Conservation (phyloP, 192 early-diverging fungal species). For the Entomortierella chlamydospora region DNA sequence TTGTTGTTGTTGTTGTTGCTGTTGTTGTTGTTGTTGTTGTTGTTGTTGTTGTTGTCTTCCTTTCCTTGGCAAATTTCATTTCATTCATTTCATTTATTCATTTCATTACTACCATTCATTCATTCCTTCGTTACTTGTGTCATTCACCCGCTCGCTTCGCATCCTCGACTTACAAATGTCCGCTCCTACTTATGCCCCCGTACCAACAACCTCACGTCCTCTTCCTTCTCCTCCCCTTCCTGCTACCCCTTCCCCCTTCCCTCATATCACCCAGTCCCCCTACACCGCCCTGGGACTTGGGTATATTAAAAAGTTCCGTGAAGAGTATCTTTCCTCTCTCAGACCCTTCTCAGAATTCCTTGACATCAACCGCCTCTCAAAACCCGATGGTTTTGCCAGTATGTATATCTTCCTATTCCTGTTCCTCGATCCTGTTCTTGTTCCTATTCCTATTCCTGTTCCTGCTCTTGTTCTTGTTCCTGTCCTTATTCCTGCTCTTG, state of each 20-base stretch:
- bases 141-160: not conserved
- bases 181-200: conserved; percentile 28
- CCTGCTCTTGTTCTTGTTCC: too few species aligned
- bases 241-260: conserved; percentile 3
- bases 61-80: not conserved
- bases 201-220: conserved; percentile 7
- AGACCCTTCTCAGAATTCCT: conserved; percentile 66
- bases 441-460: not conserved
- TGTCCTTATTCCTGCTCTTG: not conserved
- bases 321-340: conserved; percentile 60
- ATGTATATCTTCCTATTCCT: not conserved
- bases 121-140: not conserved
- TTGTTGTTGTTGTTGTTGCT: too few species aligned
- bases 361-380: conserved; percentile 61
- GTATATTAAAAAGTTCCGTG: conserved; percentile 40
- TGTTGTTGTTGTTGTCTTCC: not conserved
- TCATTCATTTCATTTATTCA: too few species aligned
- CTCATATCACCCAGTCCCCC: conserved; percentile 11
- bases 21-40: not conserved
- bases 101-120: not conserved
- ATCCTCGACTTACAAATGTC: not conserved
- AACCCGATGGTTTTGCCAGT: conserved; percentile 57
- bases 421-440: too few species aligned
- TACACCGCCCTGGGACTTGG: conserved; percentile 32
- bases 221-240: not conserved